phyloP scores from a whole-genome alignment of 306 rosid genomes.

The Inga laurina region DNA sequence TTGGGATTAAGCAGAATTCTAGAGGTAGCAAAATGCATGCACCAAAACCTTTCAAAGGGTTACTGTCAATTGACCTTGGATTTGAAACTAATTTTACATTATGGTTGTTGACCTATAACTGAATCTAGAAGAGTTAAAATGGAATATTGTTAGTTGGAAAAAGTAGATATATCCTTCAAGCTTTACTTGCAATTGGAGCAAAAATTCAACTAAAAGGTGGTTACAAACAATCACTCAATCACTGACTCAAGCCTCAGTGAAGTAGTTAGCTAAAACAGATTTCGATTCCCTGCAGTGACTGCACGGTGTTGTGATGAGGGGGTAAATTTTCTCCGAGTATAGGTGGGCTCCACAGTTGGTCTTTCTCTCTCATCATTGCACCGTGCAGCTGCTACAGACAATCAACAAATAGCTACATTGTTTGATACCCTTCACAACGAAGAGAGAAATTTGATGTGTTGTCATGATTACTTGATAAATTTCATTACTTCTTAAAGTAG shows the following conservation, averaged over 20 bases:
- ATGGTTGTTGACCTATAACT: neutral
- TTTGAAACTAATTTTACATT: neutral
- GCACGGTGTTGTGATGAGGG: neutral
- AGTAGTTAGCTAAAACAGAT: neutral
- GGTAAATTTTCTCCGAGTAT: neutral
- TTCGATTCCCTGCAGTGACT: neutral
- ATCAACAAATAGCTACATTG: neutral
- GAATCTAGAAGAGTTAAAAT: neutral
- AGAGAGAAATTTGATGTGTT: neutral
- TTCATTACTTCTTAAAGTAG: neutral
- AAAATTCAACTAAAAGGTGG: neutral
- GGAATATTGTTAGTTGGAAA: neutral
- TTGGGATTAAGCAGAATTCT: neutral
- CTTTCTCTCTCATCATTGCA: neutral
- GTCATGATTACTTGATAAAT: neutral
- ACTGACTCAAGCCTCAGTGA: neutral
- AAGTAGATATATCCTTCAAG: conserved; percentile 3
- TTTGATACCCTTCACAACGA: neutral
- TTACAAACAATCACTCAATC: neutral
- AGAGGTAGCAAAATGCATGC: neutral
- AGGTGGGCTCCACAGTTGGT: neutral
- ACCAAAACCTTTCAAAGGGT: neutral
- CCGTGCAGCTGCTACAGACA: neutral
- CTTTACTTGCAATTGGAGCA: neutral
- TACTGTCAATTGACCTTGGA: neutral